Evolutionary conservation across 176 grass and related monocot species (phyloP).

Genomic region (Areca catechu): DNA sequence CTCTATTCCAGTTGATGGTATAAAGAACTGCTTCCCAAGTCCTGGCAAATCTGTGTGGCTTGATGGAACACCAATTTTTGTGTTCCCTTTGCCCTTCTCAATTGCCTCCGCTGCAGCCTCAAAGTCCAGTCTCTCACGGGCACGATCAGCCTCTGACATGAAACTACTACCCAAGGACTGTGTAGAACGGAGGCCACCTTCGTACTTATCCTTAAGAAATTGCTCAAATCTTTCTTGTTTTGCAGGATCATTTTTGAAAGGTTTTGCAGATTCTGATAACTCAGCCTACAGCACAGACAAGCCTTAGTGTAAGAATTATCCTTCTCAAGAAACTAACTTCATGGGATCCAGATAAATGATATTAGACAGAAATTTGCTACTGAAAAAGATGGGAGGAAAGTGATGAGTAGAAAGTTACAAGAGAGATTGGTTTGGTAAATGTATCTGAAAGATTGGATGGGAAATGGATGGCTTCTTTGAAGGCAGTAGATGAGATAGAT

Average conservation of each 20-base stretch:
- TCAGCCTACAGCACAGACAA: conserved; percentile 38
- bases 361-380: neutral
- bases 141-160: conserved; percentile 76
- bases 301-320: too few species aligned
- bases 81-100: conserved; percentile 53
- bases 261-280: conserved; percentile 45
- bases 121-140: conserved; percentile 85
- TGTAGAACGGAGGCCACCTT: conserved; percentile 65
- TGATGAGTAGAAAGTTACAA: conserved; percentile 38
- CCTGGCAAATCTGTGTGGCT: conserved; percentile 30
- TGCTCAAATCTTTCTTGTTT: conserved; percentile 89
- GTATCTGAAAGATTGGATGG: conserved; percentile 68
- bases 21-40: conserved; percentile 50
- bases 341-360: too few species aligned
- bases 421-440: conserved; percentile 64
- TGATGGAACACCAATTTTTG: conserved; percentile 28
- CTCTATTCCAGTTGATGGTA: conserved; percentile 51
- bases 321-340: neutral
- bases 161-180: conserved; percentile 22
- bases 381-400: conserved; percentile 11
- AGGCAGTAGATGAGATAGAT: conserved; percentile 27
- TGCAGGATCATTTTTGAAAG: conserved; percentile 72
- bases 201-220: conserved; percentile 83
- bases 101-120: conserved; percentile 86
- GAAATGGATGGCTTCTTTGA: conserved; percentile 55